Base-by-base conservation (phyloP, 2,329 filamentous ascomycete species). In the Fusarium torulosum region DNA sequence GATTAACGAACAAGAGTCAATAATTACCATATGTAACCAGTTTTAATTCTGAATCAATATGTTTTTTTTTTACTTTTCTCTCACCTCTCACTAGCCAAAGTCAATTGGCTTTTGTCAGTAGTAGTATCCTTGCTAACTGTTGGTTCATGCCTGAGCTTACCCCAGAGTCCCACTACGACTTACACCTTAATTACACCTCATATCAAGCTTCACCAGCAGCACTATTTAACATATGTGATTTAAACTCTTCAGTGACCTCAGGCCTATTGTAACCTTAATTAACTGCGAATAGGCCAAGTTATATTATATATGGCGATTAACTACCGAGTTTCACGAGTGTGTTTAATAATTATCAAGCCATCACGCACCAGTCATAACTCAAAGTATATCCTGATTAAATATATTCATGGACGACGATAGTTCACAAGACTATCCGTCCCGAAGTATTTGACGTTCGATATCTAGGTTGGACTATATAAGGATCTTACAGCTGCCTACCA, bases 121-220 rank as follows among this genome's bases (percentile, higher is more conserved):
- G 14, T 13, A 31, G 25, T 20, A 40, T 29, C 20, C 45, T 15
- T 27, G n/a, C 17, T 19, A 6, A 10, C 15, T 50, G 23, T 37
- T 46, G 8, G 27, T 31, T 29, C 11, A 38, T 31, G n/a, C 21
- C 15, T 11, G 20, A 42, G 21, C 53, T 42, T 56, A 51, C 44
- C 52, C 52, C 43, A 20, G 46, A 56, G 53, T 21, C 37, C 11
- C 45, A 52, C 25, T 31, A 40, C 33, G 21, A 29, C 37, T 51
- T 20, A 19, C 17, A 51, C 25, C 27, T 55, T 42, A 13, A 35
- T 20, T 41, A 23, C 15, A 41, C 29, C 25, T 35, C 14, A 6
- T 0, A 9, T 10, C 38, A 15, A 21, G 14, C n/a, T 27, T 40
- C 21, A 37, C 6, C 17, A 7, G 11, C n/a, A n/a, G 8, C n/a